Evolutionary conservation across 805 yeast species (phyloP).

Genomic region (Saccharomycopsis sp.): DNA sequence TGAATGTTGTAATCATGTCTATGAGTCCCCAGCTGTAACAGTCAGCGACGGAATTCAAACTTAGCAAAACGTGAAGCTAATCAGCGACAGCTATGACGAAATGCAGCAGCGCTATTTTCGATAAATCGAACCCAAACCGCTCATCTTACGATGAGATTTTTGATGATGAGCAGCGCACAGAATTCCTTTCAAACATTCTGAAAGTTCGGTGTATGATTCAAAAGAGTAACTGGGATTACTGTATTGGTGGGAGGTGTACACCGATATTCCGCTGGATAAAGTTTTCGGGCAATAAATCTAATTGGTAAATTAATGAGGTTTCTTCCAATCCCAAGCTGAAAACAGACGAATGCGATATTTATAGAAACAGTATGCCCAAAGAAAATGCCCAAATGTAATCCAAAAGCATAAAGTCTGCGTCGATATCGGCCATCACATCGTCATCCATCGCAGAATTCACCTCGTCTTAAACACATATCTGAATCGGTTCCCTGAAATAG

Average conservation of each 20-base stretch:
- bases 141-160: no score
- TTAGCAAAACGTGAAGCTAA: no score
- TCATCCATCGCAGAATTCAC: neutral
- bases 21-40: no score
- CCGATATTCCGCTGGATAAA: neutral
- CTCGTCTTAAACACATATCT: neutral
- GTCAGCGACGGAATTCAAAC: no score
- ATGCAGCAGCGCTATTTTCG: neutral
- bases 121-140: no score
- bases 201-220: neutral
- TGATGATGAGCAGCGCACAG: neutral
- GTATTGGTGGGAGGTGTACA: neutral
- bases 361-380: neutral
- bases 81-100: no score
- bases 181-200: neutral
- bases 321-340: neutral
- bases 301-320: neutral
- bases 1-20: no score
- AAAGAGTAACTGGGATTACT: neutral
- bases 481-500: neutral
- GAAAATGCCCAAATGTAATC: neutral
- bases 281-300: neutral
- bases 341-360: neutral
- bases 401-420: neutral
- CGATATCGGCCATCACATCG: neutral